Conservation (phyloP, 2,329 filamentous ascomycete genomes). For the Kalaharituber pfeilii region DNA sequence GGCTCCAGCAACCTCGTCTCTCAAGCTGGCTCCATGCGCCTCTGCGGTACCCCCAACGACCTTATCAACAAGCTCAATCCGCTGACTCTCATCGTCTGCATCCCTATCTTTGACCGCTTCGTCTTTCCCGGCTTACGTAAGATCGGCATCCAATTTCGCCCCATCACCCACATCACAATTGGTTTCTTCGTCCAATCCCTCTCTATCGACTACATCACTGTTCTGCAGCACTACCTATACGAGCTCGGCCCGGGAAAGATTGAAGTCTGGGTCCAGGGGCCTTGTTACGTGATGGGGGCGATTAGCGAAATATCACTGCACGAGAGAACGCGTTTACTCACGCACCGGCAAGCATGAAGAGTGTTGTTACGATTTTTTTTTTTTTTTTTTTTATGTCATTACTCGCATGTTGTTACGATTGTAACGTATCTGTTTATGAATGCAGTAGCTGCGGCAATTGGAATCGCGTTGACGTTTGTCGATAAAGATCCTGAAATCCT, state of each 20-base stretch:
- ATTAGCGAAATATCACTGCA: conserved; percentile 44
- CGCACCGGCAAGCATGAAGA: conserved; percentile 57
- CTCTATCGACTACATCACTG: conserved; percentile 42
- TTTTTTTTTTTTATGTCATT: too few species aligned
- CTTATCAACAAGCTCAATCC: conserved; percentile 60
- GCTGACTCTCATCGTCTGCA: conserved; percentile 56
- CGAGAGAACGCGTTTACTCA: conserved; percentile 65
- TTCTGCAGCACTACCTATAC: conserved; percentile 35
- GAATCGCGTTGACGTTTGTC: conserved; percentile 42
- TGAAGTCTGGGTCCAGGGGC: conserved; percentile 20
- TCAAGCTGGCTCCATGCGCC: conserved; percentile 38
- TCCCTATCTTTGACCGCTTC: conserved; percentile 49
- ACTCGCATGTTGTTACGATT: too few species aligned
- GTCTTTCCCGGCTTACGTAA: conserved; percentile 52
- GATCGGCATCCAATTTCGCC: conserved; percentile 47
- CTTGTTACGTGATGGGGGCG: conserved; percentile 36
- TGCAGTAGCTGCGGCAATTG: conserved; percentile 42
- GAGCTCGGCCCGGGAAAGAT: conserved; percentile 26
- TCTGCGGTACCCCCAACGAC: conserved; percentile 59
- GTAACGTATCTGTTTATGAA: conserved; percentile 43
- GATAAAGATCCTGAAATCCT: conserved; percentile 47
- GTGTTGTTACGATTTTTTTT: background rate
- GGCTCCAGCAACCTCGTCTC: conserved; percentile 43
- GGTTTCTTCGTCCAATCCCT: conserved; percentile 51
- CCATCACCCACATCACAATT: conserved; percentile 55